Conservation (phyloP, 495 filamentous ascomycete genomes). For the Hypoxylon perforatum region DNA sequence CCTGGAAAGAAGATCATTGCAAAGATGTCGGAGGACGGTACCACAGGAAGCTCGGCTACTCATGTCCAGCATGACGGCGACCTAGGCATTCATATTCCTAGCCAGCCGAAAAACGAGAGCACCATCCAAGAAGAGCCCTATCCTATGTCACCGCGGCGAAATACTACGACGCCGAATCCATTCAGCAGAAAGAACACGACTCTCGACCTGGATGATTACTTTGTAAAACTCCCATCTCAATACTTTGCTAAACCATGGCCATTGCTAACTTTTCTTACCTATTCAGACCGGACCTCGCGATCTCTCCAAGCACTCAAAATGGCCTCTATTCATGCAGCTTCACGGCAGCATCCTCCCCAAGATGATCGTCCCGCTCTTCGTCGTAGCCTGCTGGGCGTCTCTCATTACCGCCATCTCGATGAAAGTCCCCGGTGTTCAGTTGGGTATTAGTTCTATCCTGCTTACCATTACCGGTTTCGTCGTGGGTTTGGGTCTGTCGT, state of each 20-base stretch:
- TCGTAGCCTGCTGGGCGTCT: constrained; percentile 76
- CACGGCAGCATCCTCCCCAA: constrained; percentile 84
- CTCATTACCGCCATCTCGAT: constrained; percentile 71
- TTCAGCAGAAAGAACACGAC: constrained; percentile 58
- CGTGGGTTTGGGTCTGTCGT: constrained; percentile 83
- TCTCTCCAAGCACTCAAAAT: constrained; percentile 80
- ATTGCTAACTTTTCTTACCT: constrained; percentile 12
- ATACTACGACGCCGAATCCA: constrained; percentile 53
- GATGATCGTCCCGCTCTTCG: constrained; percentile 78
- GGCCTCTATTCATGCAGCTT: constrained; percentile 81
- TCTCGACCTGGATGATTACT: constrained; percentile 64
- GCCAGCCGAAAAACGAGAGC: constrained; percentile 26
- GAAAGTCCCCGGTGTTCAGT: constrained; percentile 62
- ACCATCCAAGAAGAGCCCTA: constrained; percentile 40
- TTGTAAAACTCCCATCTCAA: constrained; percentile 51
- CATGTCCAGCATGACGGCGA: constrained; percentile 23
- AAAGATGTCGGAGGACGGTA: constrained; percentile 47
- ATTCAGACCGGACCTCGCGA: constrained; percentile 71
- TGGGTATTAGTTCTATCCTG: constrained; percentile 74
- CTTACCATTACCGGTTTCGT: constrained; percentile 92
- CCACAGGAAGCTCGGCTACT: constrained; percentile 3
- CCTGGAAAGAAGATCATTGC: constrained; percentile 7
- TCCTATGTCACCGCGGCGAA: constrained; percentile 45
- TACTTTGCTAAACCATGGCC: background rate
- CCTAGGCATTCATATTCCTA: constrained; percentile 17